Base-by-base conservation (phyloP, 1,139 yeast genomes). In the Sugiyamaella japonica region DNA sequence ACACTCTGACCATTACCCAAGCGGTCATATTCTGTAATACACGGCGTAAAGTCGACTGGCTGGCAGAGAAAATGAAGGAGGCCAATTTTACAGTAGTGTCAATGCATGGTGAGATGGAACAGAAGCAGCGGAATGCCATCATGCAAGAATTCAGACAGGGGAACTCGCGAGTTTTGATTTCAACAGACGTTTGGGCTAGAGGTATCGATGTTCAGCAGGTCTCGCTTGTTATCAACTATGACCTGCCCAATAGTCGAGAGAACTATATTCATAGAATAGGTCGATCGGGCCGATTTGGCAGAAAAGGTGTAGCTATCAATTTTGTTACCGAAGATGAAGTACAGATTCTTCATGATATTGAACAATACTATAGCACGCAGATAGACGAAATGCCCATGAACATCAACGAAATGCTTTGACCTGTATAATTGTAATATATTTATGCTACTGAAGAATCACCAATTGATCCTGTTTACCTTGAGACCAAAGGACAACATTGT, bases 161-260 rank as follows among this genome's bases (percentile, higher is more conserved):
- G 64, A 58, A 80, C 53, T 79, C 88, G 4, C 78, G 98, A 55
- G 96, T 93, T 8, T 74, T 93, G 57, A 90, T 93, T 44, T 88
- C 97, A 23, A 93, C 99, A 3, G 98, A 93, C 71, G 95, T 93
- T 45, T 90, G 97, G 96, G 98, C 99, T 0, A 79, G 98, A 69
- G 99, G 99, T 52, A 91, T 91, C 55, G 98, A 91, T 71, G 98
- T 91, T 28, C 99, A 91, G 73, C 97, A 91, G 69, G 96, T 91
- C n/a, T 89, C 97, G 0, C 75, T 91, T 55, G 99, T 93, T 28
- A 86, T 93, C 53, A 93, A 91, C 73, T 93, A 89, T 72, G 98
- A 91, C 70, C 73, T 93, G 61, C 98, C 98, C 0, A 72, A 76
- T 50, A 93, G 86, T 69, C 82, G 83, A 67, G 98, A 90, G 69